Evolutionary conservation across 352 stramenopile species (phyloP), one percentile per base, ranked within the genome.

Genomic region (Phytophthora palmivora): DNA sequence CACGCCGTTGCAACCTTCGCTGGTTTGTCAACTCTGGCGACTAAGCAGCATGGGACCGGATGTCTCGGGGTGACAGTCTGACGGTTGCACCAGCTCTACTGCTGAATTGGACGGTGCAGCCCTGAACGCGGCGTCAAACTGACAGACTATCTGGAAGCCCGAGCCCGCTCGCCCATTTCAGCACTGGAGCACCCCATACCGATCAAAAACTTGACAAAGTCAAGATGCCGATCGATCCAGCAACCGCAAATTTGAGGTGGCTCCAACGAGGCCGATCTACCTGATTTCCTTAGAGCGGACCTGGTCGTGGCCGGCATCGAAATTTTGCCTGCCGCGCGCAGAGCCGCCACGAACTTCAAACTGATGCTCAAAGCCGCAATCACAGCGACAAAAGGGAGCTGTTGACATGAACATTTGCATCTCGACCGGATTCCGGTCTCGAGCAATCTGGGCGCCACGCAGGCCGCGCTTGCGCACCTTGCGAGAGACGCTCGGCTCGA

Each of bases 61-160:
- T 47, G 43, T 54, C 48, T 66, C 39, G 37, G 47, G 32, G 34
- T 57, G 45, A 39, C 46, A 46, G 10, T 62, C 43, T 49, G 50
- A 55, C 36, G 41, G 41, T 30, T 24, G 42, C 34, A 44, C 58
- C 4, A 30, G 51, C 51, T 57, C 49, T 63, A 52, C 59, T 70
- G 44, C 42, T 70, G 54, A 51, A 70, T 56, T 60, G 55, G 55
- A 66, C 41, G 26, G 32, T 58, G 18, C 55, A 66, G 28, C 19
- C 37, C 34, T 34, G 12, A 39, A 41, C 44, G 44, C 34, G 5
- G 43, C 12, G 49, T 53, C 46, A 65, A 32, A 49, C 24, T 54
- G 18, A 48, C 30, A 37, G 58, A 16, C 58, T 51, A 51, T 58
- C 58, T 37, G 19, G 30, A 49, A 30, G 33, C 22, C 28, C 52